phyloP scores from a whole-genome alignment of 1,284 basidiomycete species.

The Xanthoconium separans region DNA sequence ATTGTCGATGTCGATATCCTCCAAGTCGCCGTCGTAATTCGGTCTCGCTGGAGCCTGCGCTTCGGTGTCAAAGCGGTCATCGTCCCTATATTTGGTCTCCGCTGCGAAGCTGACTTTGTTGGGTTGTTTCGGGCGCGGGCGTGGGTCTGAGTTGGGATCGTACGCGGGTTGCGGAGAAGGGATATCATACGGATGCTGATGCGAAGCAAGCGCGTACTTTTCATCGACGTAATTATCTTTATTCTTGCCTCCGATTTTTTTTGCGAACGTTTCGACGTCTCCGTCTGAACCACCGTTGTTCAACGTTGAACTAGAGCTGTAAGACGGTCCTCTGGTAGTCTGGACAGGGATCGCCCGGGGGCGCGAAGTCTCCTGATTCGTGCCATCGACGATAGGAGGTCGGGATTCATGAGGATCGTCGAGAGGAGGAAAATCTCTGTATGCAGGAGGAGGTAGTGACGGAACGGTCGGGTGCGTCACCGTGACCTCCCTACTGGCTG shows the following conservation, averaged over 20 bases:
- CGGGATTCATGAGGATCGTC: constrained; percentile 14
- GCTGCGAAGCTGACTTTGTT: constrained; percentile 27
- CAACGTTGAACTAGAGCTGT: constrained; percentile 36
- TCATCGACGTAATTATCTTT: constrained; percentile 22
- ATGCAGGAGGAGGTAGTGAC: constrained; percentile 4
- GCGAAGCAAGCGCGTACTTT: constrained; percentile 51
- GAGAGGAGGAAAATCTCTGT: neutral
- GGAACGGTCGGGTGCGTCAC: constrained; percentile 4
- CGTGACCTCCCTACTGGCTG: neutral
- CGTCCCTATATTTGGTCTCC: constrained; percentile 13
- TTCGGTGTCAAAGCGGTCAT: constrained; percentile 25
- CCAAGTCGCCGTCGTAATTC: constrained; percentile 3
- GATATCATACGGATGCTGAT: constrained; percentile 61
- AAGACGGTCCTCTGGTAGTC: constrained; percentile 15
- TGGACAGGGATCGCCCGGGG: constrained; percentile 18
- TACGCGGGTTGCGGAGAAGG: constrained; percentile 46
- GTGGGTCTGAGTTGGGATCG: constrained; percentile 22
- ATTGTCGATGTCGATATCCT: constrained; percentile 5
- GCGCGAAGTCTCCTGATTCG: constrained; percentile 7
- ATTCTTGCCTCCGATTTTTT: constrained; percentile 14
- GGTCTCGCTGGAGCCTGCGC: constrained; percentile 15
- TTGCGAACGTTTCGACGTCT: constrained; percentile 23
- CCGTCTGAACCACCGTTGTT: constrained; percentile 20
- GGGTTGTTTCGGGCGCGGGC: constrained; percentile 11
- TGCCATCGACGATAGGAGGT: constrained; percentile 9